Percentiles rank a stretch among this genome's conserved stretches.
Evolutionary conservation across 1,139 yeast genomes (phyloP).

Genomic region (Yamadazyma dendronema): DNA sequence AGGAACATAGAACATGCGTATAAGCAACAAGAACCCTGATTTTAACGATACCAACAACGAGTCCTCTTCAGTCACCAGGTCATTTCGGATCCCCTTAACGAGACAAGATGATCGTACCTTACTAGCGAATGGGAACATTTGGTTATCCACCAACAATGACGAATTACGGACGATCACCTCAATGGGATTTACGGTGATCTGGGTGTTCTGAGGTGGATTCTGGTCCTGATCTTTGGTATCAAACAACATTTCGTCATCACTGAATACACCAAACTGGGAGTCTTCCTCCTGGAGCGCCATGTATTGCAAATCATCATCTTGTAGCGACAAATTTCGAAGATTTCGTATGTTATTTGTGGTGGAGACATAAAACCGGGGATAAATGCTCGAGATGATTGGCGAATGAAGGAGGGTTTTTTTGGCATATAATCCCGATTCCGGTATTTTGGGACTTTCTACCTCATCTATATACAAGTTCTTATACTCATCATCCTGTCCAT

Average conservation of each 20-base stretch:
- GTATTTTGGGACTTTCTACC: background rate
- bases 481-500: constrained; percentile 3
- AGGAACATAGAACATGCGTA: constrained; percentile 37
- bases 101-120: constrained; percentile 38
- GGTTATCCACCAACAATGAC: constrained; percentile 34
- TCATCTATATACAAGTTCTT: constrained; percentile 5
- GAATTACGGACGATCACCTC: constrained; percentile 33
- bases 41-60: constrained; percentile 39
- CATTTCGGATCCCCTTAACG: constrained; percentile 25
- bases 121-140: constrained; percentile 33
- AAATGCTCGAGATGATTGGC: constrained; percentile 33
- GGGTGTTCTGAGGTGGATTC: constrained; percentile 4
- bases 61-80: constrained; percentile 32
- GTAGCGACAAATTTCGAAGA: constrained; percentile 30
- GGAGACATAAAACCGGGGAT: constrained; percentile 33
- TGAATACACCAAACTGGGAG: constrained; percentile 39
- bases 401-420: constrained; percentile 40
- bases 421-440: constrained; percentile 12
- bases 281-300: constrained; percentile 38
- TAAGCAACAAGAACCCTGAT: constrained; percentile 42
- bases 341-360: constrained; percentile 34
- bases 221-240: constrained; percentile 7
- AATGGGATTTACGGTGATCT: constrained; percentile 12
- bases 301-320: constrained; percentile 41
- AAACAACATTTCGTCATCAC: constrained; percentile 28